Evolutionary conservation across 129 eudicot species (phyloP), one percentile per base, ranked within the genome.

Genomic region (Flaveria trinervia): DNA sequence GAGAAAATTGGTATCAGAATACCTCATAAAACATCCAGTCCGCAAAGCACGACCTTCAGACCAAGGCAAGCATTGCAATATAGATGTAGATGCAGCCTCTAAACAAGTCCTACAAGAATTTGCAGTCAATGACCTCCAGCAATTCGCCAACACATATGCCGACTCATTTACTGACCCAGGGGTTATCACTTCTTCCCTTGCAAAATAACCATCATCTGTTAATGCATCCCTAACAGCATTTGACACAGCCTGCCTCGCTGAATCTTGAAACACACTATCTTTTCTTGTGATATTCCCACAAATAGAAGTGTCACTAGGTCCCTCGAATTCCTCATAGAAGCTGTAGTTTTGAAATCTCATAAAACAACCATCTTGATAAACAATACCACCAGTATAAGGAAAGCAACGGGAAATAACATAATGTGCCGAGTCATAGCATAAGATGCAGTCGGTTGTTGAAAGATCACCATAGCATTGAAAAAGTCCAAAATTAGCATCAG

Each of bases 381-480:
- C 71, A 43, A 90, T 75, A 39, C 86, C 93, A 2, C 93, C 92
- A 20, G 77, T 85, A 49, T 41, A 18, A n/a, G 96, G 97, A 51
- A 77, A 89, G 70, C 96, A 92, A 56, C 82, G 86, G n/a, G 97
- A 92, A 28, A 87, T 80, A 45, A 72, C 55, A 43, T 85, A 87
- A 23, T 92, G 90, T 7, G 97, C 93, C 14, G 86, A 77, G 13
- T 91, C 91, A 68, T 85, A 87, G 85, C 96, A 92, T 52, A 87
- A 39, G 28, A 87, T 88, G 69, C 97, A 92, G 62, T 92, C 92
- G 15, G 72, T 82, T 48, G 82, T 70, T 7, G 90, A 81, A 50
- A 92, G 93, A 76, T 89, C 97, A 9, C 90, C 93, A 49, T 89
- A 88, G 82, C 97, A 92, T 70, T 92, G 97, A 36, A 87, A 79